Evolutionary conservation across 306 rosid species (phyloP).

Genomic region (Begonia fuchsioides): DNA sequence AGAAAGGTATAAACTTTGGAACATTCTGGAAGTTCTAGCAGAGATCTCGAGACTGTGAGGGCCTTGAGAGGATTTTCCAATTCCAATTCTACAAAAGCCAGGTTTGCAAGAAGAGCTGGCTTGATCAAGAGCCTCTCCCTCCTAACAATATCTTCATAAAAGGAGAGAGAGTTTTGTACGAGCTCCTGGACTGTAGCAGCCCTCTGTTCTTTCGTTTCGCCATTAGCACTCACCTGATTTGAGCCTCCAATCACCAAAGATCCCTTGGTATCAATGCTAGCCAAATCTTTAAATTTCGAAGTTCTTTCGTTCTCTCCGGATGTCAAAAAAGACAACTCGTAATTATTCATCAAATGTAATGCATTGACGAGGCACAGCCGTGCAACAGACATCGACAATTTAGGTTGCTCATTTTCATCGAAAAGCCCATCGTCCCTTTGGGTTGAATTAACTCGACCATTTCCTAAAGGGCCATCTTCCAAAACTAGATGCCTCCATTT

Average conservation of each 20-base stretch:
- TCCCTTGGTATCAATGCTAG: slow-evolving; percentile 47
- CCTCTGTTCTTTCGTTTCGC: slow-evolving; percentile 80
- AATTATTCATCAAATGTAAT: slow-evolving; percentile 45
- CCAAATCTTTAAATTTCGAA: slow-evolving; percentile 40
- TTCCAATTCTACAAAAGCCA: slow-evolving; percentile 87
- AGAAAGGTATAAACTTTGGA: slow-evolving; percentile 68
- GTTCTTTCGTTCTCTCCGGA: slow-evolving; percentile 55
- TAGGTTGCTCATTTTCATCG: slow-evolving; percentile 47
- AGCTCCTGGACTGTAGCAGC: slow-evolving; percentile 71
- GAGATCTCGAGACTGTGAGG: slow-evolving; percentile 44
- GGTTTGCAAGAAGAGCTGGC: slow-evolving; percentile 81
- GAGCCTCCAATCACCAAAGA: slow-evolving; percentile 34
- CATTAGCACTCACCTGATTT: slow-evolving; percentile 55
- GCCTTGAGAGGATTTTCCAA: slow-evolving; percentile 73
- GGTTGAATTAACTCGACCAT: slow-evolving; percentile 21
- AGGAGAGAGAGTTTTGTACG: slow-evolving; percentile 67
- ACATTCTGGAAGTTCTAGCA: slow-evolving; percentile 74
- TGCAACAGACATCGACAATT: slow-evolving; percentile 69
- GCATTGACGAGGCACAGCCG: slow-evolving; percentile 69
- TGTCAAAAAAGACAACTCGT: slow-evolving; percentile 25
- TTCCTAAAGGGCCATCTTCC: slow-evolving; percentile 44
- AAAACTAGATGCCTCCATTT: slow-evolving; percentile 92
- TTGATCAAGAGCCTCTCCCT: slow-evolving; percentile 59
- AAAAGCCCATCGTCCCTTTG: slow-evolving; percentile 29
- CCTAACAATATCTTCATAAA: slow-evolving; percentile 49